Base-by-base conservation (phyloP, 371 early-diverging fungal species). In the Encephalitozoon hellem region DNA sequence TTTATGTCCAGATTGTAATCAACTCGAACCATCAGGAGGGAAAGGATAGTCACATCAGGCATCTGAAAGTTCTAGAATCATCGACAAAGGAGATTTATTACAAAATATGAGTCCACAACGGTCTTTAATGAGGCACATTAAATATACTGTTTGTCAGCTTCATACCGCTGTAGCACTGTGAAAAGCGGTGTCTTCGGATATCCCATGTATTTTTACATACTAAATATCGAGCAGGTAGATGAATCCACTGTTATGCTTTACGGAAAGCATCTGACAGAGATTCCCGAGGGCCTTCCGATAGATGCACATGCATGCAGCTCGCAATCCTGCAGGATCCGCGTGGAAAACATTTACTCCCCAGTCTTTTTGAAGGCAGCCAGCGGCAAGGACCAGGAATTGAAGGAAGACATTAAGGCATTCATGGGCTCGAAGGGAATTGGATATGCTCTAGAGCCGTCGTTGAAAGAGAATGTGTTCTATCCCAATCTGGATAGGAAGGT, bases 11-110 rank as follows among this genome's bases (percentile, higher is more conserved):
- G 69, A 83, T 95, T 26, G 88, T 89, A 4, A 84, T 95, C n/a
- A 81, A 90, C 0, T 81, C 84, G 15, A 94, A 94, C 76, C 91
- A 92, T 73, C 89, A 90, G 68, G 91, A 91, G 72, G 95, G 95
- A 47, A 88, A 90, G 69, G 94, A 95, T 80, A 91, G 92, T 0
- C 92, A 93, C 71, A 85, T 95, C 23, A 88, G 94, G 39, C 89
- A 89, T 69, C 69, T 91, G 26, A 91, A 89, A 74, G 81, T 92
- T 21, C 42, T 72, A 64, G 72, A 72, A 32, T 63, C 72, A 3
- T 45, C 45, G 26, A 72, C 38, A 26, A 72, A 72, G 63, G 72
- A 72, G 59, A 63, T 72, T 47, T 72, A 63, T 28, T 25, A 59
- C 47, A 72, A 63, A 21, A 25, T 72, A 45, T 32, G 34, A 59